Conservation (phyloP, 2,329 filamentous ascomycete species). For the Arthrobotrys musiformis region DNA sequence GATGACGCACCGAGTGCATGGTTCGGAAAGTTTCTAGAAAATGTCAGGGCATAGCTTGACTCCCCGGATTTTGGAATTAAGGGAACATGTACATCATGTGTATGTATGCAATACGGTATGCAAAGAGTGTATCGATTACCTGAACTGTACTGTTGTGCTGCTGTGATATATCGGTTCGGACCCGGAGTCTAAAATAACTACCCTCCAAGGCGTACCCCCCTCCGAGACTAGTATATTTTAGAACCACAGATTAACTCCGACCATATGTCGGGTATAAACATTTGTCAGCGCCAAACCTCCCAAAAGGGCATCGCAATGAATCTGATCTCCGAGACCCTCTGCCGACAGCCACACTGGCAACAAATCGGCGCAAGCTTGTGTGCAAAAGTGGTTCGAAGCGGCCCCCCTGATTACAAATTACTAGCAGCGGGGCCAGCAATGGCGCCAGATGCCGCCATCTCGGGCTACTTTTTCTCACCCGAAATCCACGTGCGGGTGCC, state of each 20-base stretch:
- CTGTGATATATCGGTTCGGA: not conserved
- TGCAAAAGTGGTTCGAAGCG: too few species aligned
- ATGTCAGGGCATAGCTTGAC: slow-evolving; percentile 29
- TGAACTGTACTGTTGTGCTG: too few species aligned
- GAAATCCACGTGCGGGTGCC: slow-evolving; percentile 46
- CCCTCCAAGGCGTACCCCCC: not conserved
- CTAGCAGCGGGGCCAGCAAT: not conserved
- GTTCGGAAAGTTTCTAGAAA: slow-evolving; percentile 52
- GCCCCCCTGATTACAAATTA: slow-evolving; percentile 46
- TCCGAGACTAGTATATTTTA: not conserved
- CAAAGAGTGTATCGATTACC: not conserved
- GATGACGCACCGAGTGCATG: slow-evolving; percentile 43
- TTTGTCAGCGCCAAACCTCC: too few species aligned
- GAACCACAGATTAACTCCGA: not conserved
- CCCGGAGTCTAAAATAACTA: not conserved
- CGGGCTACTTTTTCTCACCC: slow-evolving; percentile 34
- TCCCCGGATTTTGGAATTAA: too few species aligned
- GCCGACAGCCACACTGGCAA: not conserved
- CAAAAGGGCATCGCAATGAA: too few species aligned
- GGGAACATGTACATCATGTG: not conserved
- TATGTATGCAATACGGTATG: not conserved
- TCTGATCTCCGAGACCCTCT: not conserved
- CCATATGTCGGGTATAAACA: too few species aligned
- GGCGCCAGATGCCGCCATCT: slow-evolving; percentile 12
- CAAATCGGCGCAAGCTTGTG: not conserved